Base-by-base conservation (phyloP, 495 filamentous ascomycete genomes). In the Penicillium angulare region DNA sequence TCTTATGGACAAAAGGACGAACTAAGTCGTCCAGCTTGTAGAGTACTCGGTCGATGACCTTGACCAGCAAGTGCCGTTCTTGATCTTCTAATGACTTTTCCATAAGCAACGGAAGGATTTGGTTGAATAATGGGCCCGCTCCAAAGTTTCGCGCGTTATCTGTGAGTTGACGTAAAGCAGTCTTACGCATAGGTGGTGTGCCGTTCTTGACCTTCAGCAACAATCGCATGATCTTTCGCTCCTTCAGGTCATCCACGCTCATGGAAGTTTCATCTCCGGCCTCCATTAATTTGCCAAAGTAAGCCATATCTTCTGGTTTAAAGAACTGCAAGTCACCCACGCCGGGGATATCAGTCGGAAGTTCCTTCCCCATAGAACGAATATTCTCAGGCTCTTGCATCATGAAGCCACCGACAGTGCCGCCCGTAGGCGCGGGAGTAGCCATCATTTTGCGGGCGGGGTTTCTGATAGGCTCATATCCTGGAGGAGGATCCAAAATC, bases 151-250 rank as follows among this genome's bases (percentile, higher is more conserved):
- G 85, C 31, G 95, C 95, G 67, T 97, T 97, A 64, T 99, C 95
- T 21, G 95, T 99, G 43, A 99, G 82, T 63, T 97, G 95, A 68
- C 95, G 86, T 52, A 99, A 81, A n/a, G 95, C 95, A 35, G 95
- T 97, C 79, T 99, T 99, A 71, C 95, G 80, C 95, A 97, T 97
- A 2, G 95, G 92, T 40, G 95, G 95, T 24, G 95, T 97, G 50
- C 95, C 95, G 66, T 99, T 99, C 82, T 99, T 99, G 75, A 99
- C 92, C 72, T 97, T 99, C 46, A 99, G 76, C 32, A 99, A 76
- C 38, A 99, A 78, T 44, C 95, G 77, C 92, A 97, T 97, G 64
- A 99, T 99, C 72, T 99, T 99, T 36, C 95, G 80, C 72, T 99
- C 92, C 66, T 97, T 97, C 51, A 99, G 73, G 63, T 97, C 93